Evolutionary conservation across 2,329 filamentous ascomycete species (phyloP).

Genomic region (Cordyceps javanica): DNA sequence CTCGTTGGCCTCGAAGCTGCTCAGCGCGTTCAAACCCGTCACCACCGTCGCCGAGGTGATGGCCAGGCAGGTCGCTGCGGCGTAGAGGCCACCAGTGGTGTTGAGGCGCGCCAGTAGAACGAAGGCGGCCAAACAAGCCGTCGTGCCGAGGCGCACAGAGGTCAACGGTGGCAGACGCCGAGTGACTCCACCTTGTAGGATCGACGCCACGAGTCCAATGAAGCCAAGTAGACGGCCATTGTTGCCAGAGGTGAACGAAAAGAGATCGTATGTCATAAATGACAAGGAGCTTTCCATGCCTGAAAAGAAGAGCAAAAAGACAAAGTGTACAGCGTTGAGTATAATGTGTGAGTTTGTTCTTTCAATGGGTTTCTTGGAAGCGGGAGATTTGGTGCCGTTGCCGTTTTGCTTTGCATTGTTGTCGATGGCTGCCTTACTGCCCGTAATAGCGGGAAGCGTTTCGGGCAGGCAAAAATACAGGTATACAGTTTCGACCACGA

Average conservation of each 20-base stretch:
- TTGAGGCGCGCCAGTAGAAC: conserved; percentile 66
- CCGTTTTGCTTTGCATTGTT: conserved; percentile 16
- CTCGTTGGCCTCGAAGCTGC: conserved; percentile 78
- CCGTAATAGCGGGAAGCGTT: conserved; percentile 61
- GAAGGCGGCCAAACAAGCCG: conserved; percentile 74
- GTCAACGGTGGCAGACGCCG: conserved; percentile 74
- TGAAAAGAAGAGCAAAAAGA: conserved; percentile 93
- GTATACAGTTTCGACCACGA: conserved; percentile 82
- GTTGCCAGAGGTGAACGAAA: conserved; percentile 69
- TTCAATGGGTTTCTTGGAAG: conserved; percentile 22
- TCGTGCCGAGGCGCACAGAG: conserved; percentile 72
- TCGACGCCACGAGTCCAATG: conserved; percentile 81
- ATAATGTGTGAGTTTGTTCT: conserved; percentile 78
- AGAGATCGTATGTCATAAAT: conserved; percentile 95
- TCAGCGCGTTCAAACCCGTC: conserved; percentile 84
- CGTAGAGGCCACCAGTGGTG: conserved; percentile 66
- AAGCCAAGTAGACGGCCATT: conserved; percentile 85
- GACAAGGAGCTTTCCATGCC: conserved; percentile 97
- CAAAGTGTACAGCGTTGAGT: conserved; percentile 79
- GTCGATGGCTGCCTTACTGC: conserved; percentile 17
- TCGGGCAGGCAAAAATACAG: conserved; percentile 81
- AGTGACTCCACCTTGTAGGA: conserved; percentile 91
- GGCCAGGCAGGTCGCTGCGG: conserved; percentile 76
- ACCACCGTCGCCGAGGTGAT: conserved; percentile 93
- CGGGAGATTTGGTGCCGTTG: conserved; percentile 19